Conservation (phyloP, 1,284 basidiomycete genomes). For the Papiliotrema laurentii region DNA sequence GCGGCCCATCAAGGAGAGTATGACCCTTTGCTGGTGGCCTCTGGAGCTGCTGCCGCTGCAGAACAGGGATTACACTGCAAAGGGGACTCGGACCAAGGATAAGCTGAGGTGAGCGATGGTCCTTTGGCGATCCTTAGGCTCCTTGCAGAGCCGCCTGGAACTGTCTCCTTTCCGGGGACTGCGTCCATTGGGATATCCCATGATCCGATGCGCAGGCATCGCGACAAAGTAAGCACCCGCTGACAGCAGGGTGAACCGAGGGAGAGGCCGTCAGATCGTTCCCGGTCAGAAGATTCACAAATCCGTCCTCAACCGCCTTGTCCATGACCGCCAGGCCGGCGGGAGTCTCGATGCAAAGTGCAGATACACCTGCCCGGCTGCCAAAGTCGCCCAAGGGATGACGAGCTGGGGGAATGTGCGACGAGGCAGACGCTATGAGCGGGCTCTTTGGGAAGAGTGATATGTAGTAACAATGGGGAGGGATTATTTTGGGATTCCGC, state of each 20-base stretch:
- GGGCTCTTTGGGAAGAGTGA: too few species aligned
- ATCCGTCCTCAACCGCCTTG: slow-evolving; percentile 6
- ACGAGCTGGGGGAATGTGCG: background rate
- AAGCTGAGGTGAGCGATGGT: slow-evolving; percentile 10
- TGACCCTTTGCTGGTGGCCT: slow-evolving; percentile 11
- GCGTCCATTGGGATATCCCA: too few species aligned
- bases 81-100: slow-evolving; percentile 1
- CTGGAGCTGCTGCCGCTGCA: slow-evolving; percentile 11
- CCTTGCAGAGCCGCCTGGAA: too few species aligned
- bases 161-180: too few species aligned
- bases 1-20: slow-evolving; percentile 5
- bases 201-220: too few species aligned
- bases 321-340: background rate
- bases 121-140: too few species aligned
- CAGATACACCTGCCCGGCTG: background rate
- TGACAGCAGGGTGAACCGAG: slow-evolving; percentile 10
- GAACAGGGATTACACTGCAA: slow-evolving; percentile 12
- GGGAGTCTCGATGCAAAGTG: background rate
- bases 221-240: too few species aligned
- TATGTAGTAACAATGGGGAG: too few species aligned
- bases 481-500: too few species aligned
- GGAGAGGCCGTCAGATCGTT: slow-evolving; percentile 8
- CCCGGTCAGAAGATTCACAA: slow-evolving; percentile 13
- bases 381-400: background rate
- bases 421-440: too few species aligned